These are phyloP conservation scores for Quercus phellos DNA, from an alignment of 331 rosid genomes.

Conservation along the genomic window DNA sequence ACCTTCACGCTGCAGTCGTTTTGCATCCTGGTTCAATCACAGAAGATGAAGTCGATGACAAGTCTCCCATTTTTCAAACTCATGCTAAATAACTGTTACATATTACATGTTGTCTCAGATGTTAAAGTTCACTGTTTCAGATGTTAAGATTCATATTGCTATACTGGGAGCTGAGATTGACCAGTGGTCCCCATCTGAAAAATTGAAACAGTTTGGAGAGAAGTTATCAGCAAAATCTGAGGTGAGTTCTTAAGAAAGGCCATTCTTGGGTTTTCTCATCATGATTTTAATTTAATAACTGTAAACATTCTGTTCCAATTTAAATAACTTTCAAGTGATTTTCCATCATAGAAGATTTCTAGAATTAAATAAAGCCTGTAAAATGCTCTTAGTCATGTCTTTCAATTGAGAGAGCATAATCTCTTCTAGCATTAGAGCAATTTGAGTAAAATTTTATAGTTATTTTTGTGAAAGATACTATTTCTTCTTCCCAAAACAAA, in stretches of 20 bases:
- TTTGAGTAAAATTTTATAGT: too few species aligned
- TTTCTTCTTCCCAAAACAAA: neutral
- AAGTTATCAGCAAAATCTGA: conserved; percentile 31
- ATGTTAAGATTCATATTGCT: conserved; percentile 49
- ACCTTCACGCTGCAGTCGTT: conserved; percentile 43
- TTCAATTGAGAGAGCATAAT: too few species aligned
- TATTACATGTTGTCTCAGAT: neutral
- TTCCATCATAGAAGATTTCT: too few species aligned
- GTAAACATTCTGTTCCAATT: too few species aligned
- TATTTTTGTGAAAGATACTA: neutral
- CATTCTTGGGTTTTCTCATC: neutral
- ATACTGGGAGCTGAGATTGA: conserved; percentile 71
- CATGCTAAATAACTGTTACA: neutral
- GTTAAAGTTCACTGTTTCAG: conserved; percentile 30
- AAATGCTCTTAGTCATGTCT: too few species aligned
- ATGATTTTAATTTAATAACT: neutral
- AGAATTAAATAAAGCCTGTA: too few species aligned
- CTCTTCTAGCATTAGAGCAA: too few species aligned
- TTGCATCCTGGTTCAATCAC: conserved; percentile 42
- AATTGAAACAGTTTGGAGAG: conserved; percentile 48
- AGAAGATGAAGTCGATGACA: conserved; percentile 32
- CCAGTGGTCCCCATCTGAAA: conserved; percentile 36
- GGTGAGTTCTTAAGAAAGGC: conserved; percentile 25
- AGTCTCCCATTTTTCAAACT: neutral
- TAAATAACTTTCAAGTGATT: too few species aligned